Percentiles rank a stretch among this genome's conserved stretches.
phyloP scores from a whole-genome alignment of 208 protist species.

The Crithidia sp. region DNA sequence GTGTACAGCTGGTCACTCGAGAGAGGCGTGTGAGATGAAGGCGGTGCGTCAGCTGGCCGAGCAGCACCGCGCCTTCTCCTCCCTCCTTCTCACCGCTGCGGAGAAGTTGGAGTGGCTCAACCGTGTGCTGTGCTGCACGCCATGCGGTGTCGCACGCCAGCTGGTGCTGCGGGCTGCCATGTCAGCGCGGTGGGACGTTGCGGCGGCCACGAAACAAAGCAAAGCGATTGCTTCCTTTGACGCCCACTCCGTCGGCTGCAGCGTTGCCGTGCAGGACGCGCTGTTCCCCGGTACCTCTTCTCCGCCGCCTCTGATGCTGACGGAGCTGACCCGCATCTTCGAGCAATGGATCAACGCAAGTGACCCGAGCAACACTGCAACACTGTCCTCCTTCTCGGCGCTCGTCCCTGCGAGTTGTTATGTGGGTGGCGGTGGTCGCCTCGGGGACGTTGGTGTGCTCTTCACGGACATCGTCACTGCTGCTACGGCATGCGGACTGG shows the following conservation, averaged over 20 bases:
- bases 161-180: constrained; percentile 6
- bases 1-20: too few species aligned
- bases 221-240: not conserved
- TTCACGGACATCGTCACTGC: not conserved
- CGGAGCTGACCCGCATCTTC: constrained; percentile 1
- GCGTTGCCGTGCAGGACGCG: too few species aligned
- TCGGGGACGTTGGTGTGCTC: not conserved
- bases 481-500: not conserved
- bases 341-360: not conserved
- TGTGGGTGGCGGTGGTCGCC: not conserved
- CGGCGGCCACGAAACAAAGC: too few species aligned
- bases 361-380: not conserved
- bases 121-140: not conserved
- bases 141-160: constrained; percentile 15
- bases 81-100: constrained; percentile 1
- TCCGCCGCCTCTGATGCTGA: not conserved
- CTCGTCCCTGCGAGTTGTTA: too few species aligned
- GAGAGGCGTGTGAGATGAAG: too few species aligned
- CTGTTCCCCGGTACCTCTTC: not conserved
- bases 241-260: too few species aligned
- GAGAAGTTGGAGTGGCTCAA: constrained; percentile 15
- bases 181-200: not conserved
- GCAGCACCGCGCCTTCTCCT: constrained; percentile 19
- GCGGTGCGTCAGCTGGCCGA: not conserved
- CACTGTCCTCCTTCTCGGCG: not conserved